Evolutionary conservation across 208 protist species (phyloP).

Genomic region (Phytomonas serpens): DNA sequence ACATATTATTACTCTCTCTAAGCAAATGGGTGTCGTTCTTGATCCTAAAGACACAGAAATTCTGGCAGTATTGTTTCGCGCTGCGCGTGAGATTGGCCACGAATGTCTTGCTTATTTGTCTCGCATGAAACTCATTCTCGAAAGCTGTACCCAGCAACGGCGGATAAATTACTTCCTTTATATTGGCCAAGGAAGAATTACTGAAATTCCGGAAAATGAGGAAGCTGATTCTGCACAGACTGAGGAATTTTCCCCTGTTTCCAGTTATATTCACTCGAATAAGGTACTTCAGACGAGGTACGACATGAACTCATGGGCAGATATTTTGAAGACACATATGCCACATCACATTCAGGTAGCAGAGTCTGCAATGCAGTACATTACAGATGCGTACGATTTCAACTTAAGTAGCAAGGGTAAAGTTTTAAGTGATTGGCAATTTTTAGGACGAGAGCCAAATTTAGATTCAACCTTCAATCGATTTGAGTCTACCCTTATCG

Average conservation of each 20-base stretch:
- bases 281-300: constrained; percentile 43
- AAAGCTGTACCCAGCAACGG: constrained; percentile 42
- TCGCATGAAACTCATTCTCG: constrained; percentile 58
- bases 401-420: constrained; percentile 2
- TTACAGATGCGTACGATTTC: constrained; percentile 18
- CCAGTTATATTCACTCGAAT: constrained; percentile 31
- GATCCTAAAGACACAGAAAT: constrained; percentile 28
- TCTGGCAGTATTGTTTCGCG: constrained; percentile 44
- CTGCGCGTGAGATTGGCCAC: constrained; percentile 46
- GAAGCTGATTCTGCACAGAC: constrained; percentile 6
- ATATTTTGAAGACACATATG: constrained; percentile 22
- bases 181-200: not conserved
- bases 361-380: constrained; percentile 21
- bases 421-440: constrained; percentile 35
- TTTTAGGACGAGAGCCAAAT: constrained; percentile 25
- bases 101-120: constrained; percentile 26
- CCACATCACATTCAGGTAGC: constrained; percentile 22
- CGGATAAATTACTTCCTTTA: not conserved
- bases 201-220: constrained; percentile 6
- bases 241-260: constrained; percentile 33
- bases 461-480: constrained; percentile 30
- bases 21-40: constrained; percentile 45
- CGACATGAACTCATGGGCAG: constrained; percentile 45
- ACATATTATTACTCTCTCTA: constrained; percentile 54
- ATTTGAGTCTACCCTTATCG: constrained; percentile 50